These are phyloP conservation scores for Lecanicillium sp. DNA, from an alignment of 2,329 filamentous ascomycete genomes.

Conservation along the genomic window DNA sequence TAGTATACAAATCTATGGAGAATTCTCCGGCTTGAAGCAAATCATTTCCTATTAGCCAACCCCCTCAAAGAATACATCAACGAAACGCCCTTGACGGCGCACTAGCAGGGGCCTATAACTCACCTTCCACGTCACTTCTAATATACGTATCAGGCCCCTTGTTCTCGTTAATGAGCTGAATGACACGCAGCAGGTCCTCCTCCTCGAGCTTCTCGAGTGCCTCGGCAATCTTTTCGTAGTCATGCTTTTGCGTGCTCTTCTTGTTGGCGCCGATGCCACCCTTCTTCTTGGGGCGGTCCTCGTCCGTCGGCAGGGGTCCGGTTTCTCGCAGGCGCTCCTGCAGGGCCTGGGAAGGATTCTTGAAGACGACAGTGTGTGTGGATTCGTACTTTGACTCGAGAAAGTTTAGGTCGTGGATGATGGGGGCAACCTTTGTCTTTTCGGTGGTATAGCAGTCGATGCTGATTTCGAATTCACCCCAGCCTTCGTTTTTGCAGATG, in stretches of 20 bases:
- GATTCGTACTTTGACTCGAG: slow-evolving; percentile 71
- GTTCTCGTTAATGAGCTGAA: slow-evolving; percentile 97
- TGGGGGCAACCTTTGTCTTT: slow-evolving; percentile 68
- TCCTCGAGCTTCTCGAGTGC: slow-evolving; percentile 81
- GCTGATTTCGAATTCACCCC: slow-evolving; percentile 96
- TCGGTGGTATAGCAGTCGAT: slow-evolving; percentile 77
- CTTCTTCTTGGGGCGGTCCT: slow-evolving; percentile 51
- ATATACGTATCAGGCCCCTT: slow-evolving; percentile 92
- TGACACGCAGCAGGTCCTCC: slow-evolving; percentile 88
- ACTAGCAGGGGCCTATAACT: slow-evolving; percentile 25
- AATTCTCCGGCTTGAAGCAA: slow-evolving; percentile 73
- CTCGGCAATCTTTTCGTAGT: slow-evolving; percentile 96
- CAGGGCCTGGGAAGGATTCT: slow-evolving; percentile 85
- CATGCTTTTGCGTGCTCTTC: slow-evolving; percentile 66
- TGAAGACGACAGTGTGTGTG: slow-evolving; percentile 75
- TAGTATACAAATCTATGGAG: slow-evolving; percentile 95
- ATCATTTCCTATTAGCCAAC: slow-evolving; percentile 25
- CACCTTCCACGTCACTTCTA: slow-evolving; percentile 93
- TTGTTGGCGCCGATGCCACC: slow-evolving; percentile 50
- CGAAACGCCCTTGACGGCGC: slow-evolving; percentile 11
- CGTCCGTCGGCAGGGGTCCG: slow-evolving; percentile 73
- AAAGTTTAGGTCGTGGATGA: slow-evolving; percentile 92
- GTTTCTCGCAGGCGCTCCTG: slow-evolving; percentile 73
- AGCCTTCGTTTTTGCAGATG: slow-evolving; percentile 84
- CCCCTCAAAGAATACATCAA: slow-evolving; percentile 7